These are phyloP conservation scores for Microcos paniculata DNA, from an alignment of 345 rosid species.

Conservation along the genomic window DNA sequence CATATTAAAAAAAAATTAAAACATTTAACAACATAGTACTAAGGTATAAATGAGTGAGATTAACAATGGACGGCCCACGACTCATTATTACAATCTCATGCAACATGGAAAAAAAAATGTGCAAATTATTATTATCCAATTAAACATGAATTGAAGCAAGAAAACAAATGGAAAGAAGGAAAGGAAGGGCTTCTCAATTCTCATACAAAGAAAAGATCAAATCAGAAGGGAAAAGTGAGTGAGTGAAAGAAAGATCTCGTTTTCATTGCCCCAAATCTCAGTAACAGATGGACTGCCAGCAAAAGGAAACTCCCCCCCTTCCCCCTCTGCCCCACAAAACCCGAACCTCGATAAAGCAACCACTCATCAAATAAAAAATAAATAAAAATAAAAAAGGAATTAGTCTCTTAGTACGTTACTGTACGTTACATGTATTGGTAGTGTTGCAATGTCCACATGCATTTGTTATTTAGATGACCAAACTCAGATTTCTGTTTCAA, in stretches of 20 bases:
- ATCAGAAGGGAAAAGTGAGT: background rate
- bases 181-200: background rate
- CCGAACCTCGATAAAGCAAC: background rate
- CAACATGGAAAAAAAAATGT: too few species aligned
- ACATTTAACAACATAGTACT: too few species aligned
- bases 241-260: conserved; percentile 19
- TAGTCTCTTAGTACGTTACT: background rate
- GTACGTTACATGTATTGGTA: background rate
- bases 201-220: background rate
- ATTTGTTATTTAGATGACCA: background rate
- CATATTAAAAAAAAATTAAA: background rate
- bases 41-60: too few species aligned
- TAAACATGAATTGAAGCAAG: background rate
- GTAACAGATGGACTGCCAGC: conserved; percentile 14
- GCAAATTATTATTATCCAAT: too few species aligned
- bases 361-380: background rate
- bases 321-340: background rate
- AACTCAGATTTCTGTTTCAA: background rate
- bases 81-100: too few species aligned
- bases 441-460: background rate
- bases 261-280: conserved; percentile 36
- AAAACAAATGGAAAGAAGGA: background rate
- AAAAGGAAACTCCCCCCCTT: background rate
- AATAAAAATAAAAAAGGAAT: too few species aligned
- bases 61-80: too few species aligned